phyloP scores from a whole-genome alignment of 2,329 filamentous ascomycete genomes.

The Arachnomyces sp. region DNA sequence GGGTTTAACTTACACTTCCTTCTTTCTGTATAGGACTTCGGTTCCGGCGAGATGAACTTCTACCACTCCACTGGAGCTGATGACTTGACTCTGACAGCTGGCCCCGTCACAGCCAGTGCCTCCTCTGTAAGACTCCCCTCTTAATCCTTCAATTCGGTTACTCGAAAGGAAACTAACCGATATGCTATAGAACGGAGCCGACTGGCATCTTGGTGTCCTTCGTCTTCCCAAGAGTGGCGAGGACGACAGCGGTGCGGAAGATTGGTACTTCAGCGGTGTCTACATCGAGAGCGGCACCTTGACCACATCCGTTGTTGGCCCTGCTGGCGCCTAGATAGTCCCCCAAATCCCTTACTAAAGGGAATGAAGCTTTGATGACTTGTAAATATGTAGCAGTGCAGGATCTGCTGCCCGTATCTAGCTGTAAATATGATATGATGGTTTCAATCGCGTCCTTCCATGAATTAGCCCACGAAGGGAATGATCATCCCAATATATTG shows the following conservation, averaged over 20 bases:
- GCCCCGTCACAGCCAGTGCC: slow-evolving; percentile 52
- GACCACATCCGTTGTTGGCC: slow-evolving; percentile 32
- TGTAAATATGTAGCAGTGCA: too few species aligned
- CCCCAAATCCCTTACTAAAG: too few species aligned
- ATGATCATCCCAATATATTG: too few species aligned
- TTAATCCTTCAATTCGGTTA: neutral
- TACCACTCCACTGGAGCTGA: slow-evolving; percentile 60
- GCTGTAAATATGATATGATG: too few species aligned
- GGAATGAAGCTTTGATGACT: too few species aligned
- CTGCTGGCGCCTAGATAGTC: slow-evolving; percentile 4
- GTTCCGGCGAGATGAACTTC: slow-evolving; percentile 53
- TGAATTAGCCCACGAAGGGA: too few species aligned
- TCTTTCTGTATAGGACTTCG: slow-evolving; percentile 56
- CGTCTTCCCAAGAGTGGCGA: slow-evolving; percentile 53
- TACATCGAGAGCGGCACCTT: slow-evolving; percentile 56
- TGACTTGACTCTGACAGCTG: slow-evolving; percentile 49
- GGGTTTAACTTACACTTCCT: slow-evolving; percentile 7
- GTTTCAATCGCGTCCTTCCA: too few species aligned
- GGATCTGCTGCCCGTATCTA: too few species aligned
- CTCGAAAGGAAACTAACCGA: too few species aligned
- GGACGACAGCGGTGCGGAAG: slow-evolving; percentile 47
- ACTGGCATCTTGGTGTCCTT: slow-evolving; percentile 65
- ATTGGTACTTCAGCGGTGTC: slow-evolving; percentile 64
- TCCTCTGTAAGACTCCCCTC: slow-evolving; percentile 35
- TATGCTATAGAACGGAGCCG: slow-evolving; percentile 47